Evolutionary conservation across 306 rosid species (phyloP).

Genomic region (Lablab purpureus): DNA sequence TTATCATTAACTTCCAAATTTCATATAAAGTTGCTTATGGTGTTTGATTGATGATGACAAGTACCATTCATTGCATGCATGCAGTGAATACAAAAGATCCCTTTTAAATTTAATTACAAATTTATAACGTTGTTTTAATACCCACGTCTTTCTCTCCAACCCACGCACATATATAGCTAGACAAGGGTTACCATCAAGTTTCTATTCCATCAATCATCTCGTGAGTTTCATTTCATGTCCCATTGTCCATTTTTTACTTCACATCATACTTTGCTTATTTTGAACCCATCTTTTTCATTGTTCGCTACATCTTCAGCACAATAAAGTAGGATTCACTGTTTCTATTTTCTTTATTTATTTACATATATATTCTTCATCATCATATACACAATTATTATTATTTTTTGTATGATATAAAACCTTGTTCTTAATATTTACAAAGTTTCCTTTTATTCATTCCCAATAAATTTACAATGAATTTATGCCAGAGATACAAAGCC

Average conservation of each 20-base stretch:
- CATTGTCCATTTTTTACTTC: neutral
- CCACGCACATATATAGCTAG: neutral
- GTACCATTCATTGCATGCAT: neutral
- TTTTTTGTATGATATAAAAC: no score
- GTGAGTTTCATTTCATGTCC: conserved; percentile 15
- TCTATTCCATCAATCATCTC: neutral
- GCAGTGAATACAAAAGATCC: neutral
- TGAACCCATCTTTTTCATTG: conserved; percentile 21
- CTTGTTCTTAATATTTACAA: no score
- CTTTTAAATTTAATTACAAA: neutral
- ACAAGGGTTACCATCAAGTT: neutral
- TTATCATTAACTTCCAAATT: conserved; percentile 9
- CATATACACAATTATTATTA: neutral
- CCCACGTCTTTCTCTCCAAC: neutral
- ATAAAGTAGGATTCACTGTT: neutral
- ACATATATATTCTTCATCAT: neutral
- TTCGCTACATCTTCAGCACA: conserved; percentile 19
- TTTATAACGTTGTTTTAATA: neutral
- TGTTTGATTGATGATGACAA: neutral
- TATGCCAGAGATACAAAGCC: no score
- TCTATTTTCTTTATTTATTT: neutral
- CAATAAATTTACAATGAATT: no score
- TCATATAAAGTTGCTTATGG: neutral
- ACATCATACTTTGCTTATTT: neutral
- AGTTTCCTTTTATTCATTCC: no score